Conservation (phyloP, 345 rosid species). For the Populus deltoides region DNA sequence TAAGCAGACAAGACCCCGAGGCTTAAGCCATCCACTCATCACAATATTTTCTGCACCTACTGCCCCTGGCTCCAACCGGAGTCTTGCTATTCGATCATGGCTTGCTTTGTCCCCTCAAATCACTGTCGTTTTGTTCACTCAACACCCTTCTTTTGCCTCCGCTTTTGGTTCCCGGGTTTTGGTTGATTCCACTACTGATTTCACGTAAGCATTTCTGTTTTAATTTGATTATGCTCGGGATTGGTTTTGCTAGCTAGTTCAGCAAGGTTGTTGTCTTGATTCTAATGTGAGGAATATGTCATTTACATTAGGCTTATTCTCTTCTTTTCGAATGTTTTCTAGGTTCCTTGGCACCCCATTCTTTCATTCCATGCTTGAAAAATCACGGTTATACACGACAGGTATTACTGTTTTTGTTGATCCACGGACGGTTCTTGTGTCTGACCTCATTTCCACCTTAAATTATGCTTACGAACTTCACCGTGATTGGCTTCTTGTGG, state of each 20-base stretch:
- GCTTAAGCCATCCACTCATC: conserved; percentile 38
- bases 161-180: conserved; percentile 54
- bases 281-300: neutral
- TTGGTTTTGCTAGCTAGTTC: neutral
- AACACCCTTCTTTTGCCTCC: conserved; percentile 50
- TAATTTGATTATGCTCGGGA: neutral
- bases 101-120: conserved; percentile 69
- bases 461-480: conserved; percentile 52
- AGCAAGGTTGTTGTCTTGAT: neutral
- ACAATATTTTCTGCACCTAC: conserved; percentile 61
- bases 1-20: conserved; percentile 14
- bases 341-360: conserved; percentile 88
- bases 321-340: conserved; percentile 12
- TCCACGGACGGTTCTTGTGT: conserved; percentile 51
- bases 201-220: conserved; percentile 55
- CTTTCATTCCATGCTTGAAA: conserved; percentile 82
- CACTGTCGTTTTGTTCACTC: conserved; percentile 62
- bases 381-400: conserved; percentile 37
- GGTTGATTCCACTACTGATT: conserved; percentile 68
- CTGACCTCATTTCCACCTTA: conserved; percentile 55
- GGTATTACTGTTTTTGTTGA: conserved; percentile 58
- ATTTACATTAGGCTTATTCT: neutral
- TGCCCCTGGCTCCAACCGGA: conserved; percentile 47
- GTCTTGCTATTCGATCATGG: conserved; percentile 69
- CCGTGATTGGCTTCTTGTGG: conserved; percentile 71